A percentile compares a stretch with the other conserved stretches of the same genome.
phyloP scores from a whole-genome alignment of 768 basidiomycete species.

The Kwoniella sp. region DNA sequence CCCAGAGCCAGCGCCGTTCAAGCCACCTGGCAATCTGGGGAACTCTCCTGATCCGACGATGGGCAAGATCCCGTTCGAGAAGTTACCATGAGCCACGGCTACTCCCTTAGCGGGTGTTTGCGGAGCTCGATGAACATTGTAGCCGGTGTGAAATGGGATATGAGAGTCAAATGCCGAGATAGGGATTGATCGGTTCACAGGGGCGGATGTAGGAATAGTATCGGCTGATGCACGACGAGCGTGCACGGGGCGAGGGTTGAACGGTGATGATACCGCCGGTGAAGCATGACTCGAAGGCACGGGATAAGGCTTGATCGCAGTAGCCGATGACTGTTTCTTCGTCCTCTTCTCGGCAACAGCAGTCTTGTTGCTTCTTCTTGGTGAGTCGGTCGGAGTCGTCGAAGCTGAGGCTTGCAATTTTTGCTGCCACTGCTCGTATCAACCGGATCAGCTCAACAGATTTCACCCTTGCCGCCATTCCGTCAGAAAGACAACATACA shows the following conservation, averaged over 20 bases:
- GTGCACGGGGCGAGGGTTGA: constrained; percentile 26
- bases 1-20: not conserved
- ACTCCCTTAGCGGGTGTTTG: constrained; percentile 41
- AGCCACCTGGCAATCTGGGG: constrained; percentile 31
- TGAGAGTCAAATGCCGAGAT: constrained; percentile 27
- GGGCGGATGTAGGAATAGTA: constrained; percentile 6
- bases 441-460: not conserved
- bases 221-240: constrained; percentile 23
- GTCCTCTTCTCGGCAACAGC: constrained; percentile 7
- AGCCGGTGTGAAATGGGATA: constrained; percentile 38
- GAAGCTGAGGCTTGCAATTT: constrained; percentile 22
- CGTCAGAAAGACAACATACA: constrained; percentile 22
- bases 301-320: not conserved
- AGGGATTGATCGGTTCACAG: not conserved
- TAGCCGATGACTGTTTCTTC: not conserved
- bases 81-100: constrained; percentile 18
- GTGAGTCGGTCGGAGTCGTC: constrained; percentile 1
- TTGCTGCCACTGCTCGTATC: constrained; percentile 40
- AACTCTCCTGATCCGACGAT: constrained; percentile 37
- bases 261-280: constrained; percentile 27
- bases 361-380: constrained; percentile 6
- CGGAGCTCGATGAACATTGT: constrained; percentile 46
- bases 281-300: constrained; percentile 6
- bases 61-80: constrained; percentile 27
- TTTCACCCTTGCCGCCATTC: not conserved